Evolutionary conservation across 345 rosid genomes (phyloP).

Genomic region (Melastoma malabathricum): DNA sequence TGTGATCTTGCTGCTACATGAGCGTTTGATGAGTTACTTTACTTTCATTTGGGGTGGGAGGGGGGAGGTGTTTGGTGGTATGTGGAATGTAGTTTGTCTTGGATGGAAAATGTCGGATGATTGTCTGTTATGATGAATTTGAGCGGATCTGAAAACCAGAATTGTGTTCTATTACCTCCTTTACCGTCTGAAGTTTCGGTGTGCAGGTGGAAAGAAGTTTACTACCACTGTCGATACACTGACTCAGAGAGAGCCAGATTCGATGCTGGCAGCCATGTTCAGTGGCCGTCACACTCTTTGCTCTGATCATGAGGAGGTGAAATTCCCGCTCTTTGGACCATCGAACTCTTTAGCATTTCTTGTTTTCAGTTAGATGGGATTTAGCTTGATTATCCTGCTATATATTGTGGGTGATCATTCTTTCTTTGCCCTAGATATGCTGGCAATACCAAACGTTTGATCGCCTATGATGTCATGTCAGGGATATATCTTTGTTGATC

Average conservation of each 20-base stretch:
- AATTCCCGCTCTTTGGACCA: no score
- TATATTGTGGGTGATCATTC: no score
- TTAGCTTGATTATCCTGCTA: no score
- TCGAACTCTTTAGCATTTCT: no score
- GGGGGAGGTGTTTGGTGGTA: no score
- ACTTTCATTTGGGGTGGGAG: no score
- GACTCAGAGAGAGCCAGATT: constrained; percentile 78
- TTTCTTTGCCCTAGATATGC: no score
- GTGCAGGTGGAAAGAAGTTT: constrained; percentile 73
- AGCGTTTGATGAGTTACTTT: no score
- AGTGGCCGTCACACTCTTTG: constrained; percentile 65
- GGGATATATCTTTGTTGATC: constrained; percentile 81
- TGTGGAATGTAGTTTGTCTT: no score
- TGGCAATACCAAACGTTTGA: not conserved
- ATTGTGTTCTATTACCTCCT: not conserved
- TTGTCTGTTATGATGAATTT: not conserved
- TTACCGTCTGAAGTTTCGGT: not conserved
- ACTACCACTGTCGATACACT: constrained; percentile 68
- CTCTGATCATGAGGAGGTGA: constrained; percentile 47
- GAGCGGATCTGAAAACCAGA: not conserved
- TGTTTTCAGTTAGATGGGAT: no score
- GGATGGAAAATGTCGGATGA: no score
- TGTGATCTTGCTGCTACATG: no score
- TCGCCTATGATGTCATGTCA: constrained; percentile 19
- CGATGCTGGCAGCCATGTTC: constrained; percentile 92